phyloP scores from a whole-genome alignment of 116 monocot species.

The Zostera marina region DNA sequence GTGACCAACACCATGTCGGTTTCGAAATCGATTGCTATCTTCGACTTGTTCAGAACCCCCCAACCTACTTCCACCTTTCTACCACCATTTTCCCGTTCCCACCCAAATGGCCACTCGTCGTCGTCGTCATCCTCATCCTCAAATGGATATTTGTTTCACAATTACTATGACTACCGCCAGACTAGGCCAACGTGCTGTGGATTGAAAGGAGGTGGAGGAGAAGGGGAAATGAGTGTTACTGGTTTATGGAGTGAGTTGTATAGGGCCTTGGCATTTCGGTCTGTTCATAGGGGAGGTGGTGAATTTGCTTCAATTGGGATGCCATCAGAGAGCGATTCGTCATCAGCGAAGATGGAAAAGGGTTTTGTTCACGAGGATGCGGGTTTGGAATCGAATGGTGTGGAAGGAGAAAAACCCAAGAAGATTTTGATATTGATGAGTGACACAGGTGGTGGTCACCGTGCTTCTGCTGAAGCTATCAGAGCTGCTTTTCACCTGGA shows the following conservation, averaged over 20 bases:
- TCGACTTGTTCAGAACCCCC: neutral
- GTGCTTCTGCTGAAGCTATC: constrained; percentile 94
- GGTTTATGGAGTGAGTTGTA: constrained; percentile 6
- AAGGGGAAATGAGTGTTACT: neutral
- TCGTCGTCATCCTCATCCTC: neutral
- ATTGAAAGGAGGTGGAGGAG: neutral
- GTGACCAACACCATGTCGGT: constrained; percentile 1
- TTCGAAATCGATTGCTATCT: constrained; percentile 5
- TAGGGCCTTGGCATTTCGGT: constrained; percentile 1
- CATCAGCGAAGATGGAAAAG: constrained; percentile 8
- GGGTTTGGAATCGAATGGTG: constrained; percentile 10
- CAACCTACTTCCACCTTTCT: neutral
- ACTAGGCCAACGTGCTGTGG: constrained; percentile 3
- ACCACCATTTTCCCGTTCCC: neutral
- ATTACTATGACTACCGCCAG: neutral
- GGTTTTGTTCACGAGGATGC: constrained; percentile 19
- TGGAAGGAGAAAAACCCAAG: constrained; percentile 29
- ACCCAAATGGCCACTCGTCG: constrained; percentile 1
- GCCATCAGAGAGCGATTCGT: constrained; percentile 2
- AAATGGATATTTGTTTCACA: neutral
- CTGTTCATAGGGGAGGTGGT: neutral
- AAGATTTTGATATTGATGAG: constrained; percentile 97
- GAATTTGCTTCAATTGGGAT: constrained; percentile 16
- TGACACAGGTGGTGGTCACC: constrained; percentile 93
- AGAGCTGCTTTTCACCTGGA: constrained; percentile 70